Conservation (phyloP, 805 yeast genomes). For the Millerozyma acaciae region DNA sequence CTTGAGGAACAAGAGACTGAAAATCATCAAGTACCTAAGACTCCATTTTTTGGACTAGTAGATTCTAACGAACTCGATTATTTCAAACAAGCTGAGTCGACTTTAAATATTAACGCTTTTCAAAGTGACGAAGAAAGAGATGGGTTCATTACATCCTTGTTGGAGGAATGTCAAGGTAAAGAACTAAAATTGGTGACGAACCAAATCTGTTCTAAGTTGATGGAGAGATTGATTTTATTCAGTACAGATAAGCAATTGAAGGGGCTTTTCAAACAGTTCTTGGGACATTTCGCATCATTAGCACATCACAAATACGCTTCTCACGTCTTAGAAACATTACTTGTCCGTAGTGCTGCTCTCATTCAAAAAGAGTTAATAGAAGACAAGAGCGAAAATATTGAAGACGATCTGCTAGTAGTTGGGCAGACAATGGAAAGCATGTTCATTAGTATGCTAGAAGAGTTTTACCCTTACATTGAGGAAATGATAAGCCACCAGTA, state of each 20-base stretch:
- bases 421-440: constrained; percentile 61
- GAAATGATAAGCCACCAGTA: constrained; percentile 71
- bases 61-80: constrained; percentile 84
- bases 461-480: constrained; percentile 55
- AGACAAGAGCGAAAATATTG: constrained; percentile 35
- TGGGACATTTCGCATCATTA: constrained; percentile 70
- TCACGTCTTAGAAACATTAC: constrained; percentile 84
- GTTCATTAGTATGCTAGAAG: constrained; percentile 62
- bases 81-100: constrained; percentile 88
- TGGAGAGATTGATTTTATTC: constrained; percentile 77
- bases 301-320: constrained; percentile 89
- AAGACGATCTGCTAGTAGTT: constrained; percentile 26
- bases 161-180: constrained; percentile 84
- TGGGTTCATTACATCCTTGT: constrained; percentile 70
- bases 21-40: constrained; percentile 9
- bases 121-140: constrained; percentile 65
- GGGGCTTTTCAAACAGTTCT: constrained; percentile 59
- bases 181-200: constrained; percentile 90
- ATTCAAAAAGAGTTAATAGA: constrained; percentile 66
- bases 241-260: constrained; percentile 66
- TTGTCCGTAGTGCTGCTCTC: constrained; percentile 69
- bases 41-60: constrained; percentile 74
- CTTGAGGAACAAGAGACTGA: constrained; percentile 7
- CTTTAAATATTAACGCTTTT: constrained; percentile 76
- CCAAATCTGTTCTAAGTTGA: constrained; percentile 88